Base-by-base conservation (phyloP, 148 eudicot genomes). In the Limonium bicolor region DNA sequence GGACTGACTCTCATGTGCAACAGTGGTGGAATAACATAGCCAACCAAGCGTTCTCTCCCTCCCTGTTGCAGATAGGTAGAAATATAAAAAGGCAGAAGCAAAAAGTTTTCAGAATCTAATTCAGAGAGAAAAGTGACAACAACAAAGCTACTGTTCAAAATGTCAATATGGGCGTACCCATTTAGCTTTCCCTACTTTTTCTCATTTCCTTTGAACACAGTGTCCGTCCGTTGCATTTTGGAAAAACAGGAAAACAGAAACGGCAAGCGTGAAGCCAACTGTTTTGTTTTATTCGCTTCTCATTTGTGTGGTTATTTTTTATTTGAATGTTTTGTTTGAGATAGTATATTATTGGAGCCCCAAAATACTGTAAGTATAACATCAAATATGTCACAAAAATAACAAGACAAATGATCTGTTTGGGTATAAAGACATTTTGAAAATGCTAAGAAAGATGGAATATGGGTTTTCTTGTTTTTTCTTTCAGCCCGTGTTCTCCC, bases 1-100 rank as follows among this genome's bases (percentile, higher is more conserved):
- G n/a, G n/a, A n/a, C n/a, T n/a, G n/a, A 50, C 43, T 50, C 44
- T 50, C 43, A 36, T 50, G 44, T 8, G 21, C 7, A 4, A 38
- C 4, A 3, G 36, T 32, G 36, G 11, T 32, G 36, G 49, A 6
- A 45, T 33, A 30, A 45, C 49, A 24, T 24, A 20, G 14, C 6
- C 29, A 12, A 6, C 49, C 32, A 4, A 45, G 12, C 25, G 34
- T 7, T 16, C 49, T 45, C n/a, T n/a, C n/a, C n/a, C n/a, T n/a
- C n/a, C n/a, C n/a, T n/a, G n/a, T 27, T 45, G 33, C 32, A 27
- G 31, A 20, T 2, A 43, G 26, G 31, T 27, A 2, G 11, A 20
- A 13, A 36, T 28, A 20, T 25, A 23, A 25, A 50, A 35, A 50
- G 23, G 14, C 20, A 9, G 24, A 26, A 35, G 44, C 26, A 30